phyloP scores from a whole-genome alignment of 805 yeast species.

The Metschnikowia shivogae region DNA sequence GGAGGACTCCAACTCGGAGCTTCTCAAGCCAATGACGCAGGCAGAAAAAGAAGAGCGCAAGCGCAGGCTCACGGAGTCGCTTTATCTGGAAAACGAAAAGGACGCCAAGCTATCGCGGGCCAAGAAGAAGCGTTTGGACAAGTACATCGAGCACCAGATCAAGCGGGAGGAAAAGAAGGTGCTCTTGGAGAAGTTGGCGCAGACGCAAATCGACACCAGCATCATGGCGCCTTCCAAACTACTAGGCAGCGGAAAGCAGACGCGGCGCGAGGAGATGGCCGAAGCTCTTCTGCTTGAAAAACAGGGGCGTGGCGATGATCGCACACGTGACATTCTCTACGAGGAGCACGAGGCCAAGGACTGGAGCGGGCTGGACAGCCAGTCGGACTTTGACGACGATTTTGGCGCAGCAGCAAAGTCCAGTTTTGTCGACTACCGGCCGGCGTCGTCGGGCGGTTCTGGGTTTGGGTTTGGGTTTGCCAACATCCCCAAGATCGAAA shows the following conservation, averaged over 20 bases:
- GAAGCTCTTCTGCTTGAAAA: constrained; percentile 72
- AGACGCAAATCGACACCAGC: constrained; percentile 66
- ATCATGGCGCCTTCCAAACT: constrained; percentile 67
- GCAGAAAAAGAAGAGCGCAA: constrained; percentile 64
- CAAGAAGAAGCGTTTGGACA: constrained; percentile 77
- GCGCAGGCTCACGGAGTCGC: constrained; percentile 55
- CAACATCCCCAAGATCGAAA: constrained; percentile 47
- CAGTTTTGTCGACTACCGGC: constrained; percentile 68
- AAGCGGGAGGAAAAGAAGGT: constrained; percentile 83
- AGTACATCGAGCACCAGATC: constrained; percentile 86
- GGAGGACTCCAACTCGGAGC: constrained; percentile 55
- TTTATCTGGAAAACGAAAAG: constrained; percentile 49
- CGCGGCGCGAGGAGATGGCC: constrained; percentile 63
- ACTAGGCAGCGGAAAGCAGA: constrained; percentile 70
- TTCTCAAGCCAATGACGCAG: constrained; percentile 56
- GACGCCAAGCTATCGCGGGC: constrained; percentile 67
- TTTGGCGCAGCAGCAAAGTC: constrained; percentile 16
- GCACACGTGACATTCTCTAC: constrained; percentile 58
- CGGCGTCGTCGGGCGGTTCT: constrained; percentile 52
- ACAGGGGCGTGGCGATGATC: constrained; percentile 65
- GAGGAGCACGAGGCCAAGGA: constrained; percentile 63
- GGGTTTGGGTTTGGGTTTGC: constrained; percentile 71
- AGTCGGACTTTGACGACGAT: constrained; percentile 1
- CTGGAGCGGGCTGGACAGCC: constrained; percentile 40
- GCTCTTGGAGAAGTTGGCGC: constrained; percentile 66